phyloP scores from a whole-genome alignment of 2,329 filamentous ascomycete species.

The Tolypocladium sp. region DNA sequence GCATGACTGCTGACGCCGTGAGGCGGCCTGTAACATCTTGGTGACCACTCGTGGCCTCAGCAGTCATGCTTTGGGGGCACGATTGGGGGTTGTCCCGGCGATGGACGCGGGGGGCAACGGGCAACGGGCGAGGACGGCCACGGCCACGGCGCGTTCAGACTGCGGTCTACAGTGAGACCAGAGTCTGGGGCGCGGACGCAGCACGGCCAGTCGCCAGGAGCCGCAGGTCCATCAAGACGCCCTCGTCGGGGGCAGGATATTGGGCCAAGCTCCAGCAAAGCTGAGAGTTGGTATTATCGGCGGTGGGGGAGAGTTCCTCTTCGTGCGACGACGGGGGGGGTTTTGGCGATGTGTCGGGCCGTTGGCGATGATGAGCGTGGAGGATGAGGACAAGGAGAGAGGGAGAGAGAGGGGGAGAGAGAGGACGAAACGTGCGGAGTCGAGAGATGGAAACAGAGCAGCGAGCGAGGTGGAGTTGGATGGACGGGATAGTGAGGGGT shows the following conservation, averaged over 20 bases:
- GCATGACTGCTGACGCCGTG: constrained; percentile 18
- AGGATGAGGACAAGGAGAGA: background rate
- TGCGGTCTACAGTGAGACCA: constrained; percentile 17
- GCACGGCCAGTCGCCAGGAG: constrained; percentile 24
- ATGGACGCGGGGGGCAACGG: background rate
- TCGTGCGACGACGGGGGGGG: background rate
- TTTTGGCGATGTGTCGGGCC: background rate
- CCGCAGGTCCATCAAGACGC: constrained; percentile 28
- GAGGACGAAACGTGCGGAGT: constrained; percentile 2
- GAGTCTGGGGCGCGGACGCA: constrained; percentile 18
- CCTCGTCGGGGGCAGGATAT: background rate
- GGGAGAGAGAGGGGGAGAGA: background rate
- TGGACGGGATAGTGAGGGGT: background rate
- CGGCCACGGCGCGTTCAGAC: constrained; percentile 17
- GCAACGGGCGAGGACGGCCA: constrained; percentile 7
- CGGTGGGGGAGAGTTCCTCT: background rate
- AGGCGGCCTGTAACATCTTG: constrained; percentile 28
- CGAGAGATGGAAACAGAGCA: background rate
- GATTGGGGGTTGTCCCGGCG: constrained; percentile 1
- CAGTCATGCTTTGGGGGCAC: constrained; percentile 22
- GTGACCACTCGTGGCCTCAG: constrained; percentile 23
- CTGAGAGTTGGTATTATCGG: background rate
- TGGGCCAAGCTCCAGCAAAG: background rate
- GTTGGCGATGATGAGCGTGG: background rate
- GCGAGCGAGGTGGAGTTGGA: constrained; percentile 1